Base-by-base conservation (phyloP, 345 rosid genomes). In the Limnanthes douglasii region DNA sequence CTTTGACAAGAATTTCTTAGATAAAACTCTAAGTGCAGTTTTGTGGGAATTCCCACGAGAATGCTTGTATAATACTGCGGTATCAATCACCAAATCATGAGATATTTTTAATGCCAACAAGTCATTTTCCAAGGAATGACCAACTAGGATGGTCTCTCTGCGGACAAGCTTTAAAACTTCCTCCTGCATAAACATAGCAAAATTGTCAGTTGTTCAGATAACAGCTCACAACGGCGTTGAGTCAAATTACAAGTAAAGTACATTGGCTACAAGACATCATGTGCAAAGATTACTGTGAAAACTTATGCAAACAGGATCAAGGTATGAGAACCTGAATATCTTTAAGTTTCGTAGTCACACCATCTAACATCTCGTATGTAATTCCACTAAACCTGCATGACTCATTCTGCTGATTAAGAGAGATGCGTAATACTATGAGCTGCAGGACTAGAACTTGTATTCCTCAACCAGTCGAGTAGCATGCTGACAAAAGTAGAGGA, bases 111-210 rank as follows among this genome's bases (percentile, higher is more conserved):
- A 46, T 41, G 95, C 92, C 37, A 68, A 41, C 51, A 90, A 67
- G 53, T 90, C 95, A 65, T 79, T 90, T 55, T 80, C 98, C 71
- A 90, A 54, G n/a, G 98, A 90, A 50, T 90, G 98, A 43, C 96
- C 96, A 9, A 90, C 65, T 65, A 90, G 66, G 67, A 84, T 41
- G 3, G 98, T 80, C 68, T 84, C 94, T 51, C 63, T 62, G 69
- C 59, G 54, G 57, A 84, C 93, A 61, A 80, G 77, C 68, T 67
- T 70, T 20, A 77, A 50, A 52, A 80, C 74, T 47, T 70, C 85
- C 51, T 69, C 86, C 96, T 84, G 81, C n/a, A n/a, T n/a, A n/a
- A 55, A 59, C 48, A 68, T 29, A 51, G 44, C 43, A 58, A 66
- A 50, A 58, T 39, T 19, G 34, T 41, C 41, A 55, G 12, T 40